Evolutionary conservation across 306 rosid species (phyloP), one percentile per base, ranked within the genome.

Genomic region (Vicia faba): DNA sequence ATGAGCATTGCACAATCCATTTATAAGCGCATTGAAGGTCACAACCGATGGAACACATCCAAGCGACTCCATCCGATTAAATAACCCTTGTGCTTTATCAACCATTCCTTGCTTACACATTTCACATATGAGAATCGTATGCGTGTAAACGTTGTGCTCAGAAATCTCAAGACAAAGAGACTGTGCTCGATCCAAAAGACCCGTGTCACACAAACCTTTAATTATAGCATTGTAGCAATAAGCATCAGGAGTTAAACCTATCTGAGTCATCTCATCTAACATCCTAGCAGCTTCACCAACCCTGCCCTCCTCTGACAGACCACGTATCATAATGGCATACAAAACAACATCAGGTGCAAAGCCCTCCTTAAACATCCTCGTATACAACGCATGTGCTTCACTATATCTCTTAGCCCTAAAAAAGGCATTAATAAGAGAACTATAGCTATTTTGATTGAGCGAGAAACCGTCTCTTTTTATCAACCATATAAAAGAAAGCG

Each of bases 1-100:
- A 6, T 82, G 75, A 53, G 87, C 82, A 75, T 81, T 92, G 82
- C 96, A 87, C 33, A 92, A 84, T 79, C 89, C 96, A 79, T 86
- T 68, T 60, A 92, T 87, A 57, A 92, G 88, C 69, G 87, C 76
- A 79, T 87, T 92, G 84, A 92, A 89, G 74, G 96, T 87, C 49
- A 75, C 85, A 38, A 76, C 81, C 25, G 93, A 79, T 63, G 96
- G 96, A 8, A 73, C 8, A 73, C 91, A 85, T 49, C 95, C 92
- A 59, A 78, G 81, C 75, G 81, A 77, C 80, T 92, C 96, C 93
- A 92, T 87, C 67, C 73, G 77, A 65, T 81, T 61, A 67, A 89
- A 92, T 65, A 89, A 59, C 57, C 76, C 61, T 33, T 74, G 83
- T 51, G 96, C 96, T 77, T 86, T 78, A 36, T 43, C 71, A 5